These are phyloP conservation scores for Pleurotus cornucopiae DNA, from an alignment of 768 basidiomycete species.

Conservation along the genomic window DNA sequence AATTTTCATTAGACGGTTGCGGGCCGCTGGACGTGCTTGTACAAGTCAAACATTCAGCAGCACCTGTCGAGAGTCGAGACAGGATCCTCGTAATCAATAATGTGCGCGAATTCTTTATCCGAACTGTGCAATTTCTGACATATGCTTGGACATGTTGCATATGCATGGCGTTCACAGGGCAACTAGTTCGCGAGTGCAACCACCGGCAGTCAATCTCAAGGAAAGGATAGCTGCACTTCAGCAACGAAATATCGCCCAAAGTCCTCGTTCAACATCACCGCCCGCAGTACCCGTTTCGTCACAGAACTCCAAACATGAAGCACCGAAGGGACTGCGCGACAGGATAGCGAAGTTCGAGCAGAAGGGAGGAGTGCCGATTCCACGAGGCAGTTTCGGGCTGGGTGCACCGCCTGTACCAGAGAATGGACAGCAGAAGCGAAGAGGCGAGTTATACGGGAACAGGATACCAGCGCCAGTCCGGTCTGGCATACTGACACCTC, in stretches of 20 bases:
- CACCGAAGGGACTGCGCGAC: constrained; percentile 36
- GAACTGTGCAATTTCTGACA: too few relatives aligned
- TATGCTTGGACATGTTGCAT: too few relatives aligned
- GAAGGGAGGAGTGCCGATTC: constrained; percentile 72
- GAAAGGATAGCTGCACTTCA: constrained; percentile 83
- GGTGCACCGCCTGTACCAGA: constrained; percentile 55
- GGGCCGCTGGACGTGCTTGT: constrained; percentile 6
- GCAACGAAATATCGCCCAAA: constrained; percentile 42
- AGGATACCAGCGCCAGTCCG: constrained; percentile 47
- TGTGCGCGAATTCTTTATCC: too few relatives aligned
- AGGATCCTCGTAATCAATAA: too few relatives aligned
- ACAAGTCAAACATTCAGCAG: background rate
- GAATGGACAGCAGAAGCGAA: constrained; percentile 42
- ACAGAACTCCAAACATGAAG: constrained; percentile 7
- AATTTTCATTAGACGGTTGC: background rate
- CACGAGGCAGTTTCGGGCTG: constrained; percentile 70
- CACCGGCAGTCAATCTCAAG: constrained; percentile 55
- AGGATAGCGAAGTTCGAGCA: constrained; percentile 80
- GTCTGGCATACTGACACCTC: constrained; percentile 7
- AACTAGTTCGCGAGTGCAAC: constrained; percentile 27
- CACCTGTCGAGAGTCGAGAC: too few relatives aligned
- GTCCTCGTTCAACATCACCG: constrained; percentile 15
- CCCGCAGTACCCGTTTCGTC: constrained; percentile 8
- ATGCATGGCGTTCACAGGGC: background rate
- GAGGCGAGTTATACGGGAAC: constrained; percentile 73